Evolutionary conservation across 257 asterid genomes (phyloP), one percentile per base, ranked within the genome.

Genomic region (Solanum chilense): DNA sequence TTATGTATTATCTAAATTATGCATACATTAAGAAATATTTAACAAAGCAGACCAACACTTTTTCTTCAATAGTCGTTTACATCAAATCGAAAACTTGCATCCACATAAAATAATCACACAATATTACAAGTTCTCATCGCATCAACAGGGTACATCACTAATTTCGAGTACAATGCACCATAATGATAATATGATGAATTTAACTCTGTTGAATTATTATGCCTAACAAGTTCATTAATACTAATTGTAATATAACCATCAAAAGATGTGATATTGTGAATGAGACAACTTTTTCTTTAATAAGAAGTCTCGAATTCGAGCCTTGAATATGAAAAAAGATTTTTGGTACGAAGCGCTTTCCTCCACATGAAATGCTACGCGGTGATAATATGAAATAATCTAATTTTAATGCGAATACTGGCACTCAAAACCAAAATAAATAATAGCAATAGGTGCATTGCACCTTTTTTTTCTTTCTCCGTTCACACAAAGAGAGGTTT

Each of bases 311-410:
- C 39, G 39, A 35, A 35, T 35, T 35, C 1, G 0, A 35, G 39
- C 39, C 7, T 35, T 35, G 1, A 5, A 1, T 35, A 35, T 35
- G 39, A 35, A 35, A 35, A 35, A 5, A 35, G 1, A 35, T 3
- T 0, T 33, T 33, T 35, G 39, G 7, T 35, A 35, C 39, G 1
- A 1, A 1, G 0, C 7, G 0, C 7, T 35, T 35, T 0, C 39
- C 23, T 1, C 9, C 21, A 2, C 15, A 49, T 15, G 3, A 5
- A 0, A 52, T 0, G 23, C 4, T 49, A 16, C 2, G 11, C n/a
- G 4, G 1, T 1, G 1, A 5, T 1, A 7, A 56, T 52, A 0
- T 0, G 1, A 52, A 52, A 52, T 41, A 41, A 41, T 39, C 42
- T 2, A 8, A 39, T 10, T 39, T 39, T 0, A 39, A 39, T 39